Evolutionary conservation across 202 grass and related monocot species (phyloP), one percentile per base, ranked within the genome.

Genomic region (Carex arenaria): DNA sequence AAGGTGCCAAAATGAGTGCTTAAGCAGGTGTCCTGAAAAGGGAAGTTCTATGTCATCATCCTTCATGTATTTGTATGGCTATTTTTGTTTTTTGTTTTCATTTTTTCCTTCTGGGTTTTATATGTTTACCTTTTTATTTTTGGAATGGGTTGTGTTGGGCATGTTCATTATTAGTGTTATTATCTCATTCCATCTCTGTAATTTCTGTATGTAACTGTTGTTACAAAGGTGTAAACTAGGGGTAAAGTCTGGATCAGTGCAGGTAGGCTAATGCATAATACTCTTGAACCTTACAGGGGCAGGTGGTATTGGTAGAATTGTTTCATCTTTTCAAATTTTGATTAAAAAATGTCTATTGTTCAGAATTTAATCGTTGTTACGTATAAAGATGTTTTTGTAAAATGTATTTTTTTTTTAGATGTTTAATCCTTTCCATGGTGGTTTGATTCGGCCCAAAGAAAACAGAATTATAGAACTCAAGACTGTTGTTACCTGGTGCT

Each of bases 1-100:
- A 77, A 72, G 36, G 54, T 22, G 40, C 61, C 23, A n/a, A 34
- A 82, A 67, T 5, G 64, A 82, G 43, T 66, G 80, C 79, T 69
- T 59, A 84, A 60, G 64, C 67, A 5, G 65, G 86, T 87, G 75
- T 26, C 26, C 49, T 56, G 51, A 74, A 87, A 87, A 84, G 56
- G 81, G 36, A 65, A 75, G 19, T 51, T 57, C 47, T 84, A 87
- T 69, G 38, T 30, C 55, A 80, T 62, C 32, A 80, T 62, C 18
- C 49, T 34, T 49, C 26, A 60, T 64, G 45, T 77, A 76, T 42
- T 79, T 47, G 49, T 47, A 53, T 83, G 68, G 47, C 30, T 52
- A 67, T 31, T 62, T 79, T 47, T 79, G 42, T 47, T 47, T 64
- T 11, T 4, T 4, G 15, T 26, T 68, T 8, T 71, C 45, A 49